phyloP scores from a whole-genome alignment of 1,284 basidiomycete genomes.

The Mycena citricolor region DNA sequence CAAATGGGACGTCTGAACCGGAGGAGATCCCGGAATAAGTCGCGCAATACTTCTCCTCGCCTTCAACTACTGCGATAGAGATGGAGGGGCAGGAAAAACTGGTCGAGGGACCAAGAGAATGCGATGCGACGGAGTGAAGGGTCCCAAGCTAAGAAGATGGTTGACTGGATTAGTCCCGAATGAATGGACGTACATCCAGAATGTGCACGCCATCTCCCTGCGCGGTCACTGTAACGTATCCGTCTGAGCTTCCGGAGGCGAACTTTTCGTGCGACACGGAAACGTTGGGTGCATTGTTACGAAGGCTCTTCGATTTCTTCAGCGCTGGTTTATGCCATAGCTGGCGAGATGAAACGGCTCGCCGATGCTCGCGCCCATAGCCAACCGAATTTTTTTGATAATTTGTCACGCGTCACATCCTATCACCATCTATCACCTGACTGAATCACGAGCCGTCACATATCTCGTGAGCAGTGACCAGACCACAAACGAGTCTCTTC shows the following conservation, averaged over 20 bases:
- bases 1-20: conserved; percentile 43
- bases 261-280: conserved; percentile 42
- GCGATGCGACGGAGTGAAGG: conserved; percentile 63
- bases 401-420: no score
- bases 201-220: conserved; percentile 73
- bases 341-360: conserved; percentile 62
- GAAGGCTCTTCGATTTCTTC: conserved; percentile 26
- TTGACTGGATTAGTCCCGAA: conserved; percentile 9
- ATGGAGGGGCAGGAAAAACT: conserved; percentile 60
- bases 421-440: no score
- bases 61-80: conserved; percentile 38
- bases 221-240: conserved; percentile 61
- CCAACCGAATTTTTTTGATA: no score
- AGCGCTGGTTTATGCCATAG: conserved; percentile 38
- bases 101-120: conserved; percentile 64
- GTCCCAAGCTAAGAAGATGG: conserved; percentile 52
- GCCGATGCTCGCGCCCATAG: conserved; percentile 51
- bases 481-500: no score
- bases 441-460: no score
- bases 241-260: conserved; percentile 41
- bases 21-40: conserved; percentile 56
- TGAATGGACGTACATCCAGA: conserved; percentile 55
- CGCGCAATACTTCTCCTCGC: conserved; percentile 41
- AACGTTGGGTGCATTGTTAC: conserved; percentile 31
- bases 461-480: no score